Conservation (phyloP, 371 early-diverging fungal genomes). For the Zopfochytrium polystomum region DNA sequence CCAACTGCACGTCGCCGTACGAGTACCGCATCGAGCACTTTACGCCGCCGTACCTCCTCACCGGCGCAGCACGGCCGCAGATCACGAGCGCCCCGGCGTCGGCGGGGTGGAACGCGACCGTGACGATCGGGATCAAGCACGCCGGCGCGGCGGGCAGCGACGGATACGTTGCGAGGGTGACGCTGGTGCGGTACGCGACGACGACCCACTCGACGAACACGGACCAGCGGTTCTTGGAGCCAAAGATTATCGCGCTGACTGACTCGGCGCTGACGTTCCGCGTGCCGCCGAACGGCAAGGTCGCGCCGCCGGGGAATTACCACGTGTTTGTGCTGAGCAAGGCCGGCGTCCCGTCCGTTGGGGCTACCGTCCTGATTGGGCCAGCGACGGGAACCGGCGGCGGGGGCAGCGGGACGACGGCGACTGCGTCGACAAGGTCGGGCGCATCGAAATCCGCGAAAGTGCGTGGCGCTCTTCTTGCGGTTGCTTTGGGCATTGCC, state of each 20-base stretch:
- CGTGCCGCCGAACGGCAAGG: constrained; percentile 27
- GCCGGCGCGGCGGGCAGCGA: constrained; percentile 1
- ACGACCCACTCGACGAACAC: too few species aligned
- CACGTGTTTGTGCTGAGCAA: constrained; percentile 35
- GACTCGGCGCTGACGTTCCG: constrained; percentile 17
- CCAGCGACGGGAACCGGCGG: too few species aligned
- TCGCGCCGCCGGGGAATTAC: constrained; percentile 47
- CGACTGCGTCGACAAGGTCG: too few species aligned
- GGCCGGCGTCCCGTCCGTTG: constrained; percentile 32
- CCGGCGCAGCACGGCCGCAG: constrained; percentile 12
- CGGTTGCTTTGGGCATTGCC: too few species aligned
- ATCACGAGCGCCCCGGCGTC: constrained; percentile 18
- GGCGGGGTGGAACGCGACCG: constrained; percentile 27
- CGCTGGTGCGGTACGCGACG: constrained; percentile 36
- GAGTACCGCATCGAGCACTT: constrained; percentile 31
- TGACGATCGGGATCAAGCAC: constrained; percentile 15
- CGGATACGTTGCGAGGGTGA: constrained; percentile 19
- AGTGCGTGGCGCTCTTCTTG: too few species aligned
- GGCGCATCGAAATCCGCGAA: too few species aligned
- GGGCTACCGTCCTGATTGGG: constrained; percentile 19
- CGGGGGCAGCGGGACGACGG: too few species aligned
- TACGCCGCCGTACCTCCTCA: constrained; percentile 34
- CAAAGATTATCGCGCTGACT: constrained; percentile 25
- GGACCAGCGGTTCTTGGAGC: constrained; percentile 44
- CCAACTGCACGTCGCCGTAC: constrained; percentile 30